Evolutionary conservation across 2,329 filamentous ascomycete genomes (phyloP), one percentile per base, ranked within the genome.

Genomic region (Colletotrichum liriopes): DNA sequence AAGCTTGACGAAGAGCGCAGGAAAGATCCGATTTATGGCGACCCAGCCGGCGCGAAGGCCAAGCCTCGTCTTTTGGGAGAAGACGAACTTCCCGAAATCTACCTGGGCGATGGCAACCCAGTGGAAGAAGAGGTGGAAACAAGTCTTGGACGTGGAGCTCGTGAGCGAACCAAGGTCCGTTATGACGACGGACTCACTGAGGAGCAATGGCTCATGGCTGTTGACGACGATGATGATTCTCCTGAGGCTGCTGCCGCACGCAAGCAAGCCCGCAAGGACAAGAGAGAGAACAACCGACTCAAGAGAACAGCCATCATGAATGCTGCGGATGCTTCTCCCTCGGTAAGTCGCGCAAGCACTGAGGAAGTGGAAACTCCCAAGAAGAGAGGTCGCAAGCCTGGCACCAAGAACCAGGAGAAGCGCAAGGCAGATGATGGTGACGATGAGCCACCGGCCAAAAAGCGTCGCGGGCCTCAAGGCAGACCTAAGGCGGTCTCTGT

Each of bases 101-200:
- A 99, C 79, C 85, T 98, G 73, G 91, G 91, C 61, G 96, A 99
- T 73, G 94, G 94, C 72, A 94, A 93, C 73, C 93, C 93, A 1
- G 91, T 94, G 20, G 87, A 90, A 0, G 94, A 97, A 76, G 94
- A 97, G 76, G 89, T 92, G 26, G 94, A 96, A 75, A 87, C 92
- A 41, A 86, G 91, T 35, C 85, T 91, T 41, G 96, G 96, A 72
- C 95, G 96, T 82, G 96, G 96, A 77, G 96, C 96, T 74, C 93
- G 96, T 85, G 96, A 99, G 84, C 92, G 97, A 73, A 98, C 95
- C 76, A 92, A 94, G 79, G 95, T 98, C 78, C 93, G 93, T 82
- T 99, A 99, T 77, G 96, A 99, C 78, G 96, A 99, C 79, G 96
- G 97, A 64, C 90, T 99, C 39, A 98, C 96, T 0, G 97, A 99